Evolutionary conservation across 495 filamentous ascomycete genomes (phyloP).

Genomic region (Clavariopsis aquatica): DNA sequence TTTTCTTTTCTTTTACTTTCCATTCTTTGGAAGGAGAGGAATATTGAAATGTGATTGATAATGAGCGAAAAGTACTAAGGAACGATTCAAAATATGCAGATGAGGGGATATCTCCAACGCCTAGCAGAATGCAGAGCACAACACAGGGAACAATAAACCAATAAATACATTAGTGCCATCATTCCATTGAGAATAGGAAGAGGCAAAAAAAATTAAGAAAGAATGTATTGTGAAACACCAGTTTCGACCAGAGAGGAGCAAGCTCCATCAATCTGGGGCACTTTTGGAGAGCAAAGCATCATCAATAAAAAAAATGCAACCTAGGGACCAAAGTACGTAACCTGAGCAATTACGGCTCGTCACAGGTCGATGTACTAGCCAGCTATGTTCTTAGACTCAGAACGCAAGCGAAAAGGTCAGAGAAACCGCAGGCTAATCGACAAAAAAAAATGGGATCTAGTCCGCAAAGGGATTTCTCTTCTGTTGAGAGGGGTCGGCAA

Average conservation of each 20-base stretch:
- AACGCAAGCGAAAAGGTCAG: conserved; percentile 44
- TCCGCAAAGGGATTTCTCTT: conserved; percentile 45
- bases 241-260: conserved; percentile 30
- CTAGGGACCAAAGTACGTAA: conserved; percentile 44
- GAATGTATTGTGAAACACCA: conserved; percentile 33
- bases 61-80: conserved; percentile 3
- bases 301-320: conserved; percentile 13
- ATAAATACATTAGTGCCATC: conserved; percentile 22
- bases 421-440: conserved; percentile 35
- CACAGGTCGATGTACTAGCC: conserved; percentile 34
- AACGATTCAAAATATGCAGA: conserved; percentile 33
- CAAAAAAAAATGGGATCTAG: conserved; percentile 35
- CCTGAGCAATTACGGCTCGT: conserved; percentile 45
- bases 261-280: conserved; percentile 23
- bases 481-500: conserved; percentile 26
- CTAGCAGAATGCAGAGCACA: conserved; percentile 41
- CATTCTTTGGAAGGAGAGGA: conserved; percentile 2
- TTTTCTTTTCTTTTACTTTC: neutral
- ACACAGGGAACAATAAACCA: conserved; percentile 39
- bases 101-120: conserved; percentile 41
- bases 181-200: neutral
- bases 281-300: conserved; percentile 32
- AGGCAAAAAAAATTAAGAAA: conserved; percentile 13
- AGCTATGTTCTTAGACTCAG: conserved; percentile 36
- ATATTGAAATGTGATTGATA: conserved; percentile 1